These are phyloP conservation scores for Salicornia ramosissima DNA, from an alignment of 148 eudicot species.

Conservation along the genomic window DNA sequence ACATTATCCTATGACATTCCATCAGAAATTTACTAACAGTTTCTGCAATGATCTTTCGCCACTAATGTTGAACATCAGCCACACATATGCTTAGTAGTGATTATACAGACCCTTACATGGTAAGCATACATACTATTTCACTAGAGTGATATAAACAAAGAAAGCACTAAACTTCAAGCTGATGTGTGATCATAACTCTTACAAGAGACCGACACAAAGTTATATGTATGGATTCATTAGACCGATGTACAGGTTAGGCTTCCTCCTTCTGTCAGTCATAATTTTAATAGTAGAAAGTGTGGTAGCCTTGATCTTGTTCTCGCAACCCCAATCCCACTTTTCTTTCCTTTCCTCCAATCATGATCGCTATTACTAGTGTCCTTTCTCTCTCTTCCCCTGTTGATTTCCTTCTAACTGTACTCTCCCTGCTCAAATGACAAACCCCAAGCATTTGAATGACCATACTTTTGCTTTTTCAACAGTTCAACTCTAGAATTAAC, in stretches of 20 bases:
- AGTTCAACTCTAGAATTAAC: not conserved
- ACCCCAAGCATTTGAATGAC: not conserved
- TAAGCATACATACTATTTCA: not conserved
- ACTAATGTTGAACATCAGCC: not conserved
- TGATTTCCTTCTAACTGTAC: not conserved
- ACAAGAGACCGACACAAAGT: not conserved
- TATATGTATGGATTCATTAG: not conserved
- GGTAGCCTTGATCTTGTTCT: not conserved
- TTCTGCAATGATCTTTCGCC: not conserved
- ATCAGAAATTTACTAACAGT: not conserved
- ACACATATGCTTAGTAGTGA: not conserved
- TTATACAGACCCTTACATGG: not conserved
- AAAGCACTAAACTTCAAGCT: not conserved
- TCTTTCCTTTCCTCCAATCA: not conserved
- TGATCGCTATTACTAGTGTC: not conserved
- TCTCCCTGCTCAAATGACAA: not conserved
- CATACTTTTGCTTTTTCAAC: not conserved
- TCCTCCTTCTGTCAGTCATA: not conserved
- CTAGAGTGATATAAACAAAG: not conserved
- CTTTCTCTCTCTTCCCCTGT: not conserved
- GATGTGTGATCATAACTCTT: not conserved
- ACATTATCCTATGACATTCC: conserved; percentile 3
- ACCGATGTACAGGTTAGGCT: not conserved
- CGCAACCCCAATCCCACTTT: not conserved
- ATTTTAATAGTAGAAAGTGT: not conserved